Evolutionary conservation across 768 basidiomycete species (phyloP).

Genomic region (Albatrellus ellisii): DNA sequence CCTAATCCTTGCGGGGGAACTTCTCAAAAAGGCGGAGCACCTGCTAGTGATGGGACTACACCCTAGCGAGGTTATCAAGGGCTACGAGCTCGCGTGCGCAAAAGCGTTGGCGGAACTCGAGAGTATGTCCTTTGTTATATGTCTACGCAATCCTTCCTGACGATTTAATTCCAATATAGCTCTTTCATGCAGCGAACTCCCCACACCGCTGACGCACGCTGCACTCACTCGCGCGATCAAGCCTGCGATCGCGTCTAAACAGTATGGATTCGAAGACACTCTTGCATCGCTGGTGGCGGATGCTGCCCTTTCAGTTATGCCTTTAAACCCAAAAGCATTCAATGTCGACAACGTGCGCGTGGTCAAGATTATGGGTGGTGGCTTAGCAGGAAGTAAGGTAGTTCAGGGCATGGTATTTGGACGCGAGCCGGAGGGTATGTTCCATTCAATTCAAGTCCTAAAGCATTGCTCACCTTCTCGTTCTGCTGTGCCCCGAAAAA

Average conservation of each 20-base stretch:
- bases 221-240: constrained; percentile 67
- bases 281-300: constrained; percentile 82
- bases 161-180: constrained; percentile 25
- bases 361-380: constrained; percentile 97
- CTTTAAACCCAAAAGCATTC: constrained; percentile 77
- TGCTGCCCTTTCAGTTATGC: constrained; percentile 89
- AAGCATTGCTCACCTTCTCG: neutral
- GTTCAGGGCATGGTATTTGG: constrained; percentile 98
- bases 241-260: constrained; percentile 93
- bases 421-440: constrained; percentile 81
- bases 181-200: constrained; percentile 56
- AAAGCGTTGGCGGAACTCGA: constrained; percentile 85
- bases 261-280: constrained; percentile 85
- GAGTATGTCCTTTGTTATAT: constrained; percentile 40
- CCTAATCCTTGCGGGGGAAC: constrained; percentile 88
- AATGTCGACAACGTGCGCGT: constrained; percentile 98
- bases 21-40: constrained; percentile 86
- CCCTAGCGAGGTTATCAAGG: constrained; percentile 89
- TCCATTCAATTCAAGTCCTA: neutral
- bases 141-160: neutral
- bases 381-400: constrained; percentile 70
- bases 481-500: no score
- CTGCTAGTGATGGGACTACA: constrained; percentile 94
- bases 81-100: constrained; percentile 82
- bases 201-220: constrained; percentile 55